A percentile compares a stretch with the other conserved stretches of the same genome.
Conservation (phyloP, 352 stramenopile species). For the Aphanomyces stellatus region DNA sequence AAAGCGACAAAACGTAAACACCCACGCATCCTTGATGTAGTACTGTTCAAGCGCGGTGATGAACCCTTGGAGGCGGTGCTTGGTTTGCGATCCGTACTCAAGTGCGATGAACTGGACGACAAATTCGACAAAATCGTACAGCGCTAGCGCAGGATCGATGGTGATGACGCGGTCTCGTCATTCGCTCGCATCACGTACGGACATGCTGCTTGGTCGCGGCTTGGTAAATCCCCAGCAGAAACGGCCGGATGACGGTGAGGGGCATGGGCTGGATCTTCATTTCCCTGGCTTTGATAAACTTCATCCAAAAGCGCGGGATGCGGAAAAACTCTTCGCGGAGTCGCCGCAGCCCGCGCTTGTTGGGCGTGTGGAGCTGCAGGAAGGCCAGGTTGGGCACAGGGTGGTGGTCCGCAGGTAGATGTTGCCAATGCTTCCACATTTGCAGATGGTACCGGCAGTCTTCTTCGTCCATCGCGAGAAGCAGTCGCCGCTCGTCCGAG, state of each 20-base stretch:
- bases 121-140: conserved; percentile 10
- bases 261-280: not conserved
- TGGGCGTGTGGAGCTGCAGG: not conserved
- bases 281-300: conserved; percentile 3
- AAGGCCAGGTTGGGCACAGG: not conserved
- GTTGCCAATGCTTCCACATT: conserved; percentile 12
- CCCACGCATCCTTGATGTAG: conserved; percentile 8
- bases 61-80: conserved; percentile 1
- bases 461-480: conserved; percentile 1
- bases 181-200: not conserved
- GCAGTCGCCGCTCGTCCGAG: conserved; percentile 4
- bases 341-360: not conserved
- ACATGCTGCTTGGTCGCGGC: not conserved
- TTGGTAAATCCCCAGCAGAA: not conserved
- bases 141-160: not conserved
- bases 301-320: conserved; percentile 2
- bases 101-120: conserved; percentile 2
- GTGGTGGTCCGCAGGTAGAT: not conserved
- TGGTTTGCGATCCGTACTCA: not conserved
- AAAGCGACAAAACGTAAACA: conserved; percentile 16
- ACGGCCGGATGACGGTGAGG: not conserved
- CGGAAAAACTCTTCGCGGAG: conserved; percentile 5
- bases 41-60: conserved; percentile 17
- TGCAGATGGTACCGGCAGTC: conserved; percentile 7
- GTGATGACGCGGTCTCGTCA: no score